Conservation (phyloP, 2,329 filamentous ascomycete genomes). For the Clonostachys rhizophaga region DNA sequence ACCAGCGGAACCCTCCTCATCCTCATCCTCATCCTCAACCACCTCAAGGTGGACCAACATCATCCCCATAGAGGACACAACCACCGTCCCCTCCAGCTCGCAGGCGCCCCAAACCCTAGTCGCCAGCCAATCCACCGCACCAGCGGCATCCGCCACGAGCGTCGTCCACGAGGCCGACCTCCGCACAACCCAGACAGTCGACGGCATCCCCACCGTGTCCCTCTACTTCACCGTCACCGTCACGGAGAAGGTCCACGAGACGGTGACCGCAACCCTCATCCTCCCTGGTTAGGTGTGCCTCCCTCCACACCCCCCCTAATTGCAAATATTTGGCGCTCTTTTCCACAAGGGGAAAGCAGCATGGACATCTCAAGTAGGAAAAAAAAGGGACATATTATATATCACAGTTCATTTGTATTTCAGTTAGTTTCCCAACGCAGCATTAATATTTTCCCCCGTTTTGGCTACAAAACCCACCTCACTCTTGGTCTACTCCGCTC, state of each 20-base stretch:
- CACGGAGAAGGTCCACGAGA: slow-evolving; percentile 17
- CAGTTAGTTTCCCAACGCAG: too few species aligned
- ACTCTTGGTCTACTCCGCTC: too few species aligned
- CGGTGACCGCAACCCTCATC: slow-evolving; percentile 18
- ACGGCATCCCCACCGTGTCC: slow-evolving; percentile 26
- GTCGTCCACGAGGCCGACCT: slow-evolving; percentile 1
- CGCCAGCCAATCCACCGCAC: too few species aligned
- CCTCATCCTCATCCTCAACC: slow-evolving; percentile 17
- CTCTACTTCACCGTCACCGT: slow-evolving; percentile 25
- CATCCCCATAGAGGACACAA: neutral
- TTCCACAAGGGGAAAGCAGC: too few species aligned
- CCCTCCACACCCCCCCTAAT: too few species aligned
- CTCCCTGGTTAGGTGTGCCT: neutral
- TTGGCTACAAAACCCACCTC: too few species aligned
- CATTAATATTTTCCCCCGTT: too few species aligned
- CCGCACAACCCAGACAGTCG: slow-evolving; percentile 13
- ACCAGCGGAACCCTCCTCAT: neutral
- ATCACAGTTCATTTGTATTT: too few species aligned
- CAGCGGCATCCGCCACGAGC: neutral
- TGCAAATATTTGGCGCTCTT: too few species aligned
- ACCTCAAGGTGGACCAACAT: neutral
- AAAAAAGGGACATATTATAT: too few species aligned
- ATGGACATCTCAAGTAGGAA: too few species aligned
- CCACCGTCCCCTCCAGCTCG: neutral
- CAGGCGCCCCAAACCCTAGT: too few species aligned